These are phyloP conservation scores for Eucalyptus lansdowneana DNA, from an alignment of 345 rosid genomes.

Conservation along the genomic window DNA sequence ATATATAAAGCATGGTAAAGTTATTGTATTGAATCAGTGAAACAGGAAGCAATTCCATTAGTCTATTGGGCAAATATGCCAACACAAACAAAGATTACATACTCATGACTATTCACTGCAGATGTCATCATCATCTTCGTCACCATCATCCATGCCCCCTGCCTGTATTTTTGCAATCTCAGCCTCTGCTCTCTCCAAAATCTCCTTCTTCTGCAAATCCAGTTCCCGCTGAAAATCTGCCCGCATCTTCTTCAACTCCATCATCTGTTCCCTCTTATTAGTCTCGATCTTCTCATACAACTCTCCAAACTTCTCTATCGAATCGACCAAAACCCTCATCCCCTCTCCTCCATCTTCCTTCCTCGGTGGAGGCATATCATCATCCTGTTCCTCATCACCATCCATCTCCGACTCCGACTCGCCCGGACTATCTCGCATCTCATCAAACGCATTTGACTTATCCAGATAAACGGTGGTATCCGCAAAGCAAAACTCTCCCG, in stretches of 20 bases:
- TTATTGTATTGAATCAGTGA: background rate
- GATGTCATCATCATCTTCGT: conserved; percentile 9
- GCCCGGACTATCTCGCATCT: conserved; percentile 53
- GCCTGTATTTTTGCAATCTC: conserved; percentile 44
- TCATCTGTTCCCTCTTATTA: conserved; percentile 48
- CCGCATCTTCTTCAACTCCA: conserved; percentile 43
- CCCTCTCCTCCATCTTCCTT: conserved; percentile 6
- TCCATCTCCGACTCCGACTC: conserved; percentile 26
- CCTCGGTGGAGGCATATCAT: conserved; percentile 6
- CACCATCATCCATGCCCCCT: conserved; percentile 3
- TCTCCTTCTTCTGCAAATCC: conserved; percentile 47
- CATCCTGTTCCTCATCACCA: conserved; percentile 15
- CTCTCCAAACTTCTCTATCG: conserved; percentile 39
- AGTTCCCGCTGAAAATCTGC: conserved; percentile 28
- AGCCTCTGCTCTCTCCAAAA: conserved; percentile 29
- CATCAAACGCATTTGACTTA: conserved; percentile 36
- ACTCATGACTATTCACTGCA: conserved; percentile 1
- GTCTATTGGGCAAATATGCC: background rate
- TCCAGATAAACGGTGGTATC: conserved; percentile 40
- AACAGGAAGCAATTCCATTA: background rate
- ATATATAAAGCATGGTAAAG: background rate
- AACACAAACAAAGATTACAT: background rate
- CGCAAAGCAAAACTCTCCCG: conserved; percentile 45
- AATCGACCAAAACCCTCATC: conserved; percentile 31
- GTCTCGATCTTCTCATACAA: conserved; percentile 48